phyloP scores from a whole-genome alignment of 257 asterid species.

The Agastache rugosa region DNA sequence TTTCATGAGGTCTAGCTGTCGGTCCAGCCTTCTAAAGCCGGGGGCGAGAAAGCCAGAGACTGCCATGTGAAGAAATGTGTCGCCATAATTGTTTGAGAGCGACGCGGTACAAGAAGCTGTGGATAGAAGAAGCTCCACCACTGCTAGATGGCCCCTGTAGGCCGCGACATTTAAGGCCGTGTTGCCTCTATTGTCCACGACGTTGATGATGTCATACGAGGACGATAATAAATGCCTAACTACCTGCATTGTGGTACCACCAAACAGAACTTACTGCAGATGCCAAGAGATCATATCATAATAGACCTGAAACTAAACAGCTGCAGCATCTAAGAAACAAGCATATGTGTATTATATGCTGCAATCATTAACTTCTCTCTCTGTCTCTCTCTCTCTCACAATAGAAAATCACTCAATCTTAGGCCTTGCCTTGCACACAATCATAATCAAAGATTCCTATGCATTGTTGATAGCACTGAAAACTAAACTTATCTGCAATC shows the following conservation, averaged over 20 bases:
- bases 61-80: constrained; percentile 88
- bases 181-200: constrained; percentile 72
- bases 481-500: background rate
- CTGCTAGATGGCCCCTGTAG: constrained; percentile 65
- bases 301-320: background rate
- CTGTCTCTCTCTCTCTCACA: too few relatives aligned
- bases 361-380: too few relatives aligned
- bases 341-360: too few relatives aligned
- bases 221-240: constrained; percentile 57
- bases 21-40: constrained; percentile 70
- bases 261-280: constrained; percentile 11
- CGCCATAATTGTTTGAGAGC: constrained; percentile 61
- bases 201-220: constrained; percentile 47
- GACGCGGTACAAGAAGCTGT: constrained; percentile 51
- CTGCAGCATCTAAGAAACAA: too few relatives aligned
- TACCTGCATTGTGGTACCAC: constrained; percentile 55
- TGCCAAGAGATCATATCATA: background rate
- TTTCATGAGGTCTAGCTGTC: constrained; percentile 66
- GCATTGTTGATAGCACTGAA: background rate
- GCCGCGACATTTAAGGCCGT: constrained; percentile 80
- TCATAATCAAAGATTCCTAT: too few relatives aligned
- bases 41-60: constrained; percentile 80
- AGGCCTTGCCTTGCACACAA: too few relatives aligned
- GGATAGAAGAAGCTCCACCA: constrained; percentile 56
- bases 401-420: too few relatives aligned